phyloP scores from a whole-genome alignment of 2,329 filamentous ascomycete genomes.

The Clonostachys byssicola region DNA sequence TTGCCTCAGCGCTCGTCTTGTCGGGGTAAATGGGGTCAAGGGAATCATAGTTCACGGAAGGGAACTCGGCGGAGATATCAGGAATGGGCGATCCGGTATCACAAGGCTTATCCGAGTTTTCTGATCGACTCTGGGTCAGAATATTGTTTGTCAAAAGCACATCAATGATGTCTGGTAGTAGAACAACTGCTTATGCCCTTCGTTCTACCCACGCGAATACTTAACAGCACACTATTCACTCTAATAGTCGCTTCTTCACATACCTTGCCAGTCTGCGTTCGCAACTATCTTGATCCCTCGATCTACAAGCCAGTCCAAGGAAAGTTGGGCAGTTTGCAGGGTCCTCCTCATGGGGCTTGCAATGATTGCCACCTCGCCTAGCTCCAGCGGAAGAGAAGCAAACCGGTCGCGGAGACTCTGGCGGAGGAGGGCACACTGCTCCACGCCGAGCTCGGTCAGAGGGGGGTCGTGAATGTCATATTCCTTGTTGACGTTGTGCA shows the following conservation, averaged over 20 bases:
- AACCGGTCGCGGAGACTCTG: conserved; percentile 34
- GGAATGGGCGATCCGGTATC: conserved; percentile 52
- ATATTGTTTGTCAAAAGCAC: not conserved
- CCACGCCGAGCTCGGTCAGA: conserved; percentile 41
- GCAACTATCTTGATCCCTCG: conserved; percentile 48
- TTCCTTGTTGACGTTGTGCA: conserved; percentile 48
- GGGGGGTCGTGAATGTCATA: conserved; percentile 44
- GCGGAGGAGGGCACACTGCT: conserved; percentile 41
- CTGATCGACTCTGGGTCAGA: conserved; percentile 18
- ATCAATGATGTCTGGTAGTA: not conserved
- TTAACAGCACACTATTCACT: not conserved
- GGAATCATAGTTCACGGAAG: conserved; percentile 47
- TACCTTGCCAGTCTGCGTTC: conserved; percentile 63
- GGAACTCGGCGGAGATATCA: conserved; percentile 42
- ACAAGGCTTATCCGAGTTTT: conserved; percentile 53
- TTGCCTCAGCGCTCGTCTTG: conserved; percentile 45
- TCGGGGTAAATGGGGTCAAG: conserved; percentile 60
- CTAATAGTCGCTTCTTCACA: not conserved
- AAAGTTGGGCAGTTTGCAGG: conserved; percentile 57
- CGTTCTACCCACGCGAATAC: no score
- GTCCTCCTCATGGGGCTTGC: conserved; percentile 63
- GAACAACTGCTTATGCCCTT: not conserved
- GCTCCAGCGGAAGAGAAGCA: conserved; percentile 13
- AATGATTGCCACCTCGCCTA: conserved; percentile 42
- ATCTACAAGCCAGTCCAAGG: conserved; percentile 54